Conservation (phyloP, 495 filamentous ascomycete species). For the Penicillium angulare region DNA sequence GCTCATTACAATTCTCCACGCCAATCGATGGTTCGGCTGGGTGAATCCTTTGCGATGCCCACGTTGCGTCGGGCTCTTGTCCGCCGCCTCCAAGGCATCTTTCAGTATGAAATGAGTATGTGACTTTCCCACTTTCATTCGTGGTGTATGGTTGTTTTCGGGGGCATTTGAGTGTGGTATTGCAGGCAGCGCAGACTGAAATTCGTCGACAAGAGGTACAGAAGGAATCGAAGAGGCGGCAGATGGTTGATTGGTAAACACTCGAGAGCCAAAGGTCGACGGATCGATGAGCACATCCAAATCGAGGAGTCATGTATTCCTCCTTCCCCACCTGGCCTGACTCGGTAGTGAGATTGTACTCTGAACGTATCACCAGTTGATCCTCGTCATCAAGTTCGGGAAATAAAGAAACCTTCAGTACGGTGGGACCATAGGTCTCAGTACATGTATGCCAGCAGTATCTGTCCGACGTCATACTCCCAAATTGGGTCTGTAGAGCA, state of each 20-base stretch:
- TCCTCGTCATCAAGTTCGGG: conserved; percentile 37
- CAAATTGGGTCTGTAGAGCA: conserved; percentile 31
- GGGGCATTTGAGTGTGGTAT: conserved; percentile 37
- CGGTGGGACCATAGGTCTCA: conserved; percentile 41
- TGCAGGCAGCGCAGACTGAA: conserved; percentile 40
- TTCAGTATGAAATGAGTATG: conserved; percentile 43
- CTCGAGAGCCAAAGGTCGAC: conserved; percentile 47
- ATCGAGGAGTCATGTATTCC: conserved; percentile 43
- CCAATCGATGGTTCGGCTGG: conserved; percentile 37
- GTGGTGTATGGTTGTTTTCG: conserved; percentile 34
- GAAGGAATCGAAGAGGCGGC: conserved; percentile 36
- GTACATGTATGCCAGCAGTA: conserved; percentile 48
- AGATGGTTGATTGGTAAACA: conserved; percentile 43
- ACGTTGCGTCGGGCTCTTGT: conserved; percentile 29
- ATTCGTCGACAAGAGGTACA: conserved; percentile 43
- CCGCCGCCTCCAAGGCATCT: conserved; percentile 36
- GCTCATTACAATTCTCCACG: conserved; percentile 43
- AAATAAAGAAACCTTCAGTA: conserved; percentile 37
- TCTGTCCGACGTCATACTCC: conserved; percentile 27
- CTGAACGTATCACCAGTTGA: conserved; percentile 36
- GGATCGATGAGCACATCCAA: conserved; percentile 48
- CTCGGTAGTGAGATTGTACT: conserved; percentile 40
- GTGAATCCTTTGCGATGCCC: conserved; percentile 42
- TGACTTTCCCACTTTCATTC: conserved; percentile 24
- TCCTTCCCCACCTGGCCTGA: conserved; percentile 44